A percentile compares a stretch with the other conserved stretches of the same genome.
Evolutionary conservation across 2,329 filamentous ascomycete genomes (phyloP).

Genomic region (Phoma sp.): DNA sequence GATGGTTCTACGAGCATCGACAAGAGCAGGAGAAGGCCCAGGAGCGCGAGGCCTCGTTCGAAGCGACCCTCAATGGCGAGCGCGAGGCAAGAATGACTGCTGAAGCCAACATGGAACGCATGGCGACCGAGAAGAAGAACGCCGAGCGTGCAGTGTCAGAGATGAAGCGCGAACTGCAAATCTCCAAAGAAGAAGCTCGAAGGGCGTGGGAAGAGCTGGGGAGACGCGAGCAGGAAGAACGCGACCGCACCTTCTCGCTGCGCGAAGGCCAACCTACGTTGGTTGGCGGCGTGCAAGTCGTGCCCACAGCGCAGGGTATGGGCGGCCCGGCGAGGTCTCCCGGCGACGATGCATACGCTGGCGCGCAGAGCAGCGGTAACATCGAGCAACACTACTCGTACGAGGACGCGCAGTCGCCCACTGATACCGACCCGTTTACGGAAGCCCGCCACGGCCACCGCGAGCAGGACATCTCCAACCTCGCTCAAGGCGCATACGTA

Average conservation of each 20-base stretch:
- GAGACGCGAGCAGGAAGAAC: constrained; percentile 88
- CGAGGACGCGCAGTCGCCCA: constrained; percentile 59
- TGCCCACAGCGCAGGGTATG: constrained; percentile 81
- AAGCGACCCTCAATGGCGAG: constrained; percentile 76
- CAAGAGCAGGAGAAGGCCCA: constrained; percentile 84
- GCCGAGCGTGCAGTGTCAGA: constrained; percentile 82
- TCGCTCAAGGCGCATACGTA: constrained; percentile 44
- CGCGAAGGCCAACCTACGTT: constrained; percentile 86
- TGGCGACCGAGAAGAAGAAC: constrained; percentile 71
- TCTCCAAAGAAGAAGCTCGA: constrained; percentile 94
- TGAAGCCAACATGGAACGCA: constrained; percentile 68
- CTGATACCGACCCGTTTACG: constrained; percentile 68
- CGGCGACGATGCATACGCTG: constrained; percentile 41
- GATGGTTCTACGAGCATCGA: constrained; percentile 97
- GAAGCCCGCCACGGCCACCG: constrained; percentile 50
- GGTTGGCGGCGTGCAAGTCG: constrained; percentile 91
- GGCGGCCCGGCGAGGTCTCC: constrained; percentile 49
- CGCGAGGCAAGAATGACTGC: constrained; percentile 72
- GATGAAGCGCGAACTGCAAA: constrained; percentile 90
- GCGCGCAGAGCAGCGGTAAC: constrained; percentile 40
- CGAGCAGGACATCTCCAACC: constrained; percentile 40
- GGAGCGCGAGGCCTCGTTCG: constrained; percentile 82
- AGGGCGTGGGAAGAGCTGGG: constrained; percentile 98
- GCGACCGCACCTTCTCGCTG: constrained; percentile 83
- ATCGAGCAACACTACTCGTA: constrained; percentile 58